Base-by-base conservation (phyloP, 345 rosid genomes). In the Lumnitzera littorea region DNA sequence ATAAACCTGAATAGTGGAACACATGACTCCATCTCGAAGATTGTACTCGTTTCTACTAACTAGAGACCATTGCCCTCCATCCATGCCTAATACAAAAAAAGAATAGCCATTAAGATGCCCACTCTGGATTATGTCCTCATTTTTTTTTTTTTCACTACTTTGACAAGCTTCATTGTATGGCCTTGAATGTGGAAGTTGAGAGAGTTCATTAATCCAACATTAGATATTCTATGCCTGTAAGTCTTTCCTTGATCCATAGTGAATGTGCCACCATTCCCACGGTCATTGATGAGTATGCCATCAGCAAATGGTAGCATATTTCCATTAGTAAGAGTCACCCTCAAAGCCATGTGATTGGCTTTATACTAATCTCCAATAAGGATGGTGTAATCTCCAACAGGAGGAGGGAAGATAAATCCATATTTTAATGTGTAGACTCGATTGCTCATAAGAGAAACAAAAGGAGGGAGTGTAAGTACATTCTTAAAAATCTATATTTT, bases 221-320 rank as follows among this genome's bases (percentile, higher is more conserved):
- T 80, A 4, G 79, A 80, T 50, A 80, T 71, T 61, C 84, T 66
- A 11, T 76, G 65, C 72, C 84, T 73, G 77, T 76, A 80, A 2
- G 81, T 76, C 68, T 80, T 80, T 50, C 84, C 98, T 82, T 84
- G 91, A 55, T 86, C 95, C 53, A 94, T 91, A n/a, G 70, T 90
- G 20, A 94, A 69, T 43, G 70, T 58, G 27, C 82, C 82, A 58
- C 97, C 95, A 13, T 53, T 75, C 15, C 96, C 86, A 0, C 94
- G 83, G 3, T 97, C 99, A 55, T 94, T 94, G 74, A 94, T 88
- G 72, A 94, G 92, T 66, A 94, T 76, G 29, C 91, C 96, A 57
- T 88, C 89, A 51, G 97, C 86, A 53, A 72, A 67, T 16, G 97
- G 96, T 20, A 94, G 65, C 76, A 75, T 82, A 23, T 60, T 78